Percentiles rank a stretch among this genome's conserved stretches.
phyloP scores from a whole-genome alignment of 257 asterid genomes.

The Haberlea rhodopensis region DNA sequence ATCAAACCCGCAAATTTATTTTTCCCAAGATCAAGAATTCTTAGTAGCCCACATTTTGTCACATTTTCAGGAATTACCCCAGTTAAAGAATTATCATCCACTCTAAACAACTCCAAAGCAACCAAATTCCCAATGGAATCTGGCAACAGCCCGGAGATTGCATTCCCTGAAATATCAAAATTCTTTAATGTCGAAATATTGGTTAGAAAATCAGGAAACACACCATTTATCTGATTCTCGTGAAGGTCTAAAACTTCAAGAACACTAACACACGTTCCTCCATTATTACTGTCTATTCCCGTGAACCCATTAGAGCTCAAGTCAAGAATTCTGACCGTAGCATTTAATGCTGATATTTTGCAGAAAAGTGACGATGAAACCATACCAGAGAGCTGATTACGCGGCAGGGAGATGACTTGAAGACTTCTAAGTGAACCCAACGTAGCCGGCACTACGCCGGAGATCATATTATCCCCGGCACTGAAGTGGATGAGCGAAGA shows the following conservation, averaged over 20 bases:
- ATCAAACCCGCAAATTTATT: constrained; percentile 49
- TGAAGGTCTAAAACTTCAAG: constrained; percentile 63
- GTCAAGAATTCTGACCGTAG: constrained; percentile 56
- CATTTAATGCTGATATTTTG: constrained; percentile 41
- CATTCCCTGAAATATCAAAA: constrained; percentile 68
- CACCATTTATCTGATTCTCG: constrained; percentile 67
- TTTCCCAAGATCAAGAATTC: constrained; percentile 57
- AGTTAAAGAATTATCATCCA: constrained; percentile 59
- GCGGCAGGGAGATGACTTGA: constrained; percentile 58
- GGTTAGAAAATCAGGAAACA: constrained; percentile 47
- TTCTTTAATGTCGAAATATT: constrained; percentile 44
- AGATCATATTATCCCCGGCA: constrained; percentile 56
- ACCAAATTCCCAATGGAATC: constrained; percentile 43
- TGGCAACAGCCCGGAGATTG: constrained; percentile 53
- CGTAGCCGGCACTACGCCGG: constrained; percentile 71
- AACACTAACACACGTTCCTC: constrained; percentile 41
- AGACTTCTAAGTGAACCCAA: constrained; percentile 44
- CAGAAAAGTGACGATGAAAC: constrained; percentile 60
- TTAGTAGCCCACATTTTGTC: constrained; percentile 38
- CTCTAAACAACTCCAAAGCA: constrained; percentile 50
- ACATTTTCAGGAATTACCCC: constrained; percentile 51
- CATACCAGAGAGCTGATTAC: constrained; percentile 58
- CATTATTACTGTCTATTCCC: constrained; percentile 46
- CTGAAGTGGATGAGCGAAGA: constrained; percentile 62
- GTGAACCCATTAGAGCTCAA: constrained; percentile 73